A percentile compares a stretch with the other conserved stretches of the same genome.
These are phyloP conservation scores for Psidium friedrichsthalianum DNA, from an alignment of 345 rosid species.

Conservation along the genomic window DNA sequence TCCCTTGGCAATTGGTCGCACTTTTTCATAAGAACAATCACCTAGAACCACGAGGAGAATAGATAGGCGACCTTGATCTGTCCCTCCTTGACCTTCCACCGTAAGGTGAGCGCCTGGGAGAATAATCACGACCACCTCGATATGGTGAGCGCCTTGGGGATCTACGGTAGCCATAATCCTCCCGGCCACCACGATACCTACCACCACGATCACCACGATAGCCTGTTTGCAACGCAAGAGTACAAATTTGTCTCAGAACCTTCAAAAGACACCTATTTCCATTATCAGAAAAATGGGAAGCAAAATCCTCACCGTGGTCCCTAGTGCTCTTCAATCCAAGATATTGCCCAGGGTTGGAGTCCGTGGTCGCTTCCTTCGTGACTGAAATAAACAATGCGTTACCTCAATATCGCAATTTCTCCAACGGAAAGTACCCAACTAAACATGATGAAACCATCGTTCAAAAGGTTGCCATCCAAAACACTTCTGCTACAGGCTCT, in stretches of 20 bases:
- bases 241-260: neutral
- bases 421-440: neutral
- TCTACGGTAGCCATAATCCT: slow-evolving; percentile 45
- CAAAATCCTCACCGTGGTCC: slow-evolving; percentile 44
- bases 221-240: slow-evolving; percentile 11
- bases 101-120: slow-evolving; percentile 60
- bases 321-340: slow-evolving; percentile 87
- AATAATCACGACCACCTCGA: slow-evolving; percentile 52
- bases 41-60: slow-evolving; percentile 38
- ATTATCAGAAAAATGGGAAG: neutral
- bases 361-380: slow-evolving; percentile 92
- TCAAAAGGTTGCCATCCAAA: neutral
- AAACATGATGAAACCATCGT: neutral
- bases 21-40: neutral
- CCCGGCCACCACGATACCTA: slow-evolving; percentile 49
- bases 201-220: slow-evolving; percentile 55
- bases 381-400: slow-evolving; percentile 42
- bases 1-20: neutral
- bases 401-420: neutral
- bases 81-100: slow-evolving; percentile 81
- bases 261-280: neutral
- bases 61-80: slow-evolving; percentile 37
- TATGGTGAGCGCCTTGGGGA: slow-evolving; percentile 81
- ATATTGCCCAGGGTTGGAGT: slow-evolving; percentile 98
- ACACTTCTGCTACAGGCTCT: neutral